Evolutionary conservation across 768 basidiomycete species (phyloP), one percentile per base, ranked within the genome.

Genomic region (Grammothele lineata): DNA sequence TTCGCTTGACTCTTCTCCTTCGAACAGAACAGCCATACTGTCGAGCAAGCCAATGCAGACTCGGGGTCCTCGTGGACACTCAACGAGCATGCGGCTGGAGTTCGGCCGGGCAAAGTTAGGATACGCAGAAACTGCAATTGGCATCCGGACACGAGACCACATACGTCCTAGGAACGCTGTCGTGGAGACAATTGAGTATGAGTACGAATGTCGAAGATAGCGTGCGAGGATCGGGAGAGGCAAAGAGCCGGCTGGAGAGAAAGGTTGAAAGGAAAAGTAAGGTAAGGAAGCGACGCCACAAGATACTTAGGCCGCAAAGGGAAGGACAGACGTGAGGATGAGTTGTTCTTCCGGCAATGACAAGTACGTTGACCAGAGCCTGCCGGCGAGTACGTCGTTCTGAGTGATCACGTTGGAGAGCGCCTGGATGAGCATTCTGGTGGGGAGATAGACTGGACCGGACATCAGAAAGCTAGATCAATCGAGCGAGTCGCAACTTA

Each of bases 351-450:
- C 88, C 1, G 85, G 77, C 4, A 87, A 70, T 43, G 71, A 73
- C 61, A 90, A 67, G 56, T 85, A 84, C 1, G 67, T 72, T 27
- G 72, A 71, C 87, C 85, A 91, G 25, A 86, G 65, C 18, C 61
- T 70, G n/a, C 70, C 61, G 51, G 77, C 71, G 37, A 85, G 72
- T 7, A 51, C 55, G 34, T 83, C 77, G 50, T 92, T 88, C 7
- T 76, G 74, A 2, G 93, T 91, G 25, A 94, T 76, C 19, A 92
- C 71, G 62, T 96, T 96, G 17, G 91, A 87, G 23, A 95, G 72
- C 3, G 87, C 69, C 62, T 96, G 92, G 2, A 83, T 72, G 23
- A 89, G 68, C 48, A 88, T 74, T 14, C 87, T 75, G 7, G 85
- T 81, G 17, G 77, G 70, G 0, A 74, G 66, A 44, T 79, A 72